phyloP scores from a whole-genome alignment of 2,329 filamentous ascomycete species.

The Sordariomycetes sp. region DNA sequence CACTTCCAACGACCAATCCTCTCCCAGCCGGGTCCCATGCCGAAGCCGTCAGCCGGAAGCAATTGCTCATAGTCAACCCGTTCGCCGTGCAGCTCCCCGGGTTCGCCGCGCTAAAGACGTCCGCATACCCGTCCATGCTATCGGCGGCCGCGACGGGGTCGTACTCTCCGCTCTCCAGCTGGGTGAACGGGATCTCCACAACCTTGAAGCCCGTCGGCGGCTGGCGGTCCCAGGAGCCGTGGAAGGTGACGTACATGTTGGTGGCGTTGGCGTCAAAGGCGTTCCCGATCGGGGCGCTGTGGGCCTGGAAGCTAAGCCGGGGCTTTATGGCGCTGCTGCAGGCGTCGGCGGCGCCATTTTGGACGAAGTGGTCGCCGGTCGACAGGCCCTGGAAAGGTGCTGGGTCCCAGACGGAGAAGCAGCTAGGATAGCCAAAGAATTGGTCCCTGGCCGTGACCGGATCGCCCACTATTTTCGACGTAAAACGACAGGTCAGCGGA shows the following conservation, averaged over 20 bases:
- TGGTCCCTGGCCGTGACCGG: slow-evolving; percentile 15
- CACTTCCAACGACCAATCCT: slow-evolving; percentile 13
- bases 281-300: slow-evolving; percentile 51
- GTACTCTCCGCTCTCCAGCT: slow-evolving; percentile 12
- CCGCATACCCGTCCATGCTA: slow-evolving; percentile 16
- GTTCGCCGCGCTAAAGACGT: slow-evolving; percentile 20
- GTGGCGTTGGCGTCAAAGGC: slow-evolving; percentile 41
- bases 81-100: slow-evolving; percentile 11
- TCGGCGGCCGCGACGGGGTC: slow-evolving; percentile 20
- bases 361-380: slow-evolving; percentile 24
- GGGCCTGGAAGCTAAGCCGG: slow-evolving; percentile 43
- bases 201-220: slow-evolving; percentile 25
- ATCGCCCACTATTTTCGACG: slow-evolving; percentile 13
- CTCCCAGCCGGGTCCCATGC: slow-evolving; percentile 11
- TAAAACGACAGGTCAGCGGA: not conserved
- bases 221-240: slow-evolving; percentile 43
- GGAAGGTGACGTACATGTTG: slow-evolving; percentile 48
- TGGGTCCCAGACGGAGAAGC: slow-evolving; percentile 44
- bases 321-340: slow-evolving; percentile 24
- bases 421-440: slow-evolving; percentile 50
- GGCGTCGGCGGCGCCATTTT: slow-evolving; percentile 21
- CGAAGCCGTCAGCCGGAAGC: slow-evolving; percentile 13
- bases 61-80: slow-evolving; percentile 10
- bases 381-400: slow-evolving; percentile 16
- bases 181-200: slow-evolving; percentile 20